phyloP scores from a whole-genome alignment of 192 early-diverging fungal genomes.

The Coemansia sp. region DNA sequence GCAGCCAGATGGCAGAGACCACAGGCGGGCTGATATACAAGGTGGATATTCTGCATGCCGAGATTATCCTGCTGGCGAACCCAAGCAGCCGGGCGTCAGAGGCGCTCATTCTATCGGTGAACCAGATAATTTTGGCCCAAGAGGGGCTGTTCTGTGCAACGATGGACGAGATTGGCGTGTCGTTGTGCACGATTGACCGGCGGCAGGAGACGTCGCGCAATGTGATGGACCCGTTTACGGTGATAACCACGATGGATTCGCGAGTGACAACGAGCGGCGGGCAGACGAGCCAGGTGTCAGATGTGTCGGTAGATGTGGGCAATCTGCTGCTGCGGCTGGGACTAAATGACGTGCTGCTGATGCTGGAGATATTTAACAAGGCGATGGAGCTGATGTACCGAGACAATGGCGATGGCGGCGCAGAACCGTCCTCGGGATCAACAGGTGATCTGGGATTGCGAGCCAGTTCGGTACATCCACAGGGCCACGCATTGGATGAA shows the following conservation, averaged over 20 bases:
- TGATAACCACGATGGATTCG: slow-evolving; percentile 77
- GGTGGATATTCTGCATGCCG: slow-evolving; percentile 74
- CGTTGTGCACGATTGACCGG: slow-evolving; percentile 86
- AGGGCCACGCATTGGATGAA: background rate
- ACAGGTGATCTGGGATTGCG: background rate
- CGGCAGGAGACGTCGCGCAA: slow-evolving; percentile 73
- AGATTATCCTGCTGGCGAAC: slow-evolving; percentile 83
- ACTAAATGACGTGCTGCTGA: slow-evolving; percentile 79
- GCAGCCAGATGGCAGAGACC: slow-evolving; percentile 3
- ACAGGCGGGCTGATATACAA: slow-evolving; percentile 65
- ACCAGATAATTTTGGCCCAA: slow-evolving; percentile 77
- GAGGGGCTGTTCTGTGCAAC: slow-evolving; percentile 73
- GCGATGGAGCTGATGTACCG: slow-evolving; percentile 61
- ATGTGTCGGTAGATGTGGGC: slow-evolving; percentile 72
- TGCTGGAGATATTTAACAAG: slow-evolving; percentile 79
- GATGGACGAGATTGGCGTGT: slow-evolving; percentile 83
- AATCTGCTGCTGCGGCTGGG: slow-evolving; percentile 80
- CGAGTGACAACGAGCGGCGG: slow-evolving; percentile 46
- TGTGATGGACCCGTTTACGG: slow-evolving; percentile 89
- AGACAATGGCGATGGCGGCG: slow-evolving; percentile 13
- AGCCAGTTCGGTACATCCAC: background rate
- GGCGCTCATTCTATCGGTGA: slow-evolving; percentile 82
- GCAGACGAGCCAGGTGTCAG: slow-evolving; percentile 56
- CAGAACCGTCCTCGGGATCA: background rate
- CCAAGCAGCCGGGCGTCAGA: slow-evolving; percentile 70